Evolutionary conservation across 1,139 yeast species (phyloP).

Genomic region (Yamadazyma taylorii): DNA sequence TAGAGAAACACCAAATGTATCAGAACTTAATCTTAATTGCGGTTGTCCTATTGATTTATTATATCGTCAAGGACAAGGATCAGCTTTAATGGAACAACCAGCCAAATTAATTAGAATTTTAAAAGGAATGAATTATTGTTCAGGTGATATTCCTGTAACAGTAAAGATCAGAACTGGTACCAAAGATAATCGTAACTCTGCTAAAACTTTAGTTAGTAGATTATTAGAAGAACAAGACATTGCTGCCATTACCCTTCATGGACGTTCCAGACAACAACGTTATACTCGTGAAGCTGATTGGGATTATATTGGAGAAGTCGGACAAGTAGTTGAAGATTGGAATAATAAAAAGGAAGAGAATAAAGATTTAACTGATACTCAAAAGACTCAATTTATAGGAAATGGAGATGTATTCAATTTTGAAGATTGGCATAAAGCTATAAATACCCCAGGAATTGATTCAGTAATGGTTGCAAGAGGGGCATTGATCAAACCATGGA

Average conservation of each 20-base stretch:
- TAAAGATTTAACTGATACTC: conserved; percentile 51
- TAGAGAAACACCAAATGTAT: conserved; percentile 52
- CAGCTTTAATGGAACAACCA: conserved; percentile 90
- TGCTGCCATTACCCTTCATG: conserved; percentile 92
- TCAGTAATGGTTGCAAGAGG: conserved; percentile 98
- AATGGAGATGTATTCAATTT: conserved; percentile 90
- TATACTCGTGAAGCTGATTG: conserved; percentile 91
- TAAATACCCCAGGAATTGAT: conserved; percentile 71
- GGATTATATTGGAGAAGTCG: conserved; percentile 81
- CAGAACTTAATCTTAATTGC: conserved; percentile 86
- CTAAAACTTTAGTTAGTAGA: conserved; percentile 68
- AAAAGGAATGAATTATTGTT: conserved; percentile 84
- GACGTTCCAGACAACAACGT: conserved; percentile 94
- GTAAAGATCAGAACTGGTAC: conserved; percentile 93
- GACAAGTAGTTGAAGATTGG: conserved; percentile 62
- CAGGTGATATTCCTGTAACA: conserved; percentile 89
- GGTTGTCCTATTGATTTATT: conserved; percentile 97
- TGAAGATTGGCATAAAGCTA: conserved; percentile 87
- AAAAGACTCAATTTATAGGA: conserved; percentile 67
- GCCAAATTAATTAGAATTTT: conserved; percentile 75
- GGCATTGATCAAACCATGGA: conserved; percentile 98
- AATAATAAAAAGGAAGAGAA: conserved; percentile 52
- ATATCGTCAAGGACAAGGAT: conserved; percentile 92
- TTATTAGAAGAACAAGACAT: conserved; percentile 76
- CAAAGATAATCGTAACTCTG: conserved; percentile 82